Conservation (phyloP, 1,284 basidiomycete species). For the Neolentinus lepideus region DNA sequence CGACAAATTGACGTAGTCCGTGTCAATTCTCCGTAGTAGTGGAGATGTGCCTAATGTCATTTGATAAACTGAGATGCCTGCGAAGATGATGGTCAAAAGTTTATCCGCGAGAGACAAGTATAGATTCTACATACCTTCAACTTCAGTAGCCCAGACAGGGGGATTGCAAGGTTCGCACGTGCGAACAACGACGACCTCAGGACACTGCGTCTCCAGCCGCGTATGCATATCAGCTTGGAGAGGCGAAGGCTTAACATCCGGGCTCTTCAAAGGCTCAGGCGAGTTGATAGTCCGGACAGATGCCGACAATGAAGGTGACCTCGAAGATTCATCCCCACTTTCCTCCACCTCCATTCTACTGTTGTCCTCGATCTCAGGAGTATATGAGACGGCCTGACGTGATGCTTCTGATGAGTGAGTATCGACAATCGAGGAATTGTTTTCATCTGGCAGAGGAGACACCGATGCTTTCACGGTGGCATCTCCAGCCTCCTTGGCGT, state of each 20-base stretch:
- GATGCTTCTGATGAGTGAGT: background rate
- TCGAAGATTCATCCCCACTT: background rate
- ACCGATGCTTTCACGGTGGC: slow-evolving; percentile 15
- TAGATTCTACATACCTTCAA: slow-evolving; percentile 48
- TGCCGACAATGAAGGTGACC: slow-evolving; percentile 1
- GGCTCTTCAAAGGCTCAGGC: slow-evolving; percentile 1
- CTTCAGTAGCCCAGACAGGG: slow-evolving; percentile 51
- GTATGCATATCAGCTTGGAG: background rate
- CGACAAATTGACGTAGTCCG: slow-evolving; percentile 65
- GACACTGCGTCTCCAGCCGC: background rate
- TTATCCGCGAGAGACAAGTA: background rate
- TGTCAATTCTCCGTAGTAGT: slow-evolving; percentile 62
- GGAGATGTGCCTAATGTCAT: slow-evolving; percentile 44
- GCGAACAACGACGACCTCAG: slow-evolving; percentile 35
- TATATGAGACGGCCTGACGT: background rate
- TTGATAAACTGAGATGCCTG: slow-evolving; percentile 67
- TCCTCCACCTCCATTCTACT: background rate
- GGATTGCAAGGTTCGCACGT: slow-evolving; percentile 55
- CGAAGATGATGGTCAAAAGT: background rate
- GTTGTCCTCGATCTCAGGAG: background rate
- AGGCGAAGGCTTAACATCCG: background rate
- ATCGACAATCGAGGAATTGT: background rate
- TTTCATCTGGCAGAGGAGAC: background rate
- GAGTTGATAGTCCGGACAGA: background rate
- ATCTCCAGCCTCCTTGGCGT: background rate